These are phyloP conservation scores for Saccharomycopsis crataegensis DNA, from an alignment of 1,139 yeast genomes.

Conservation along the genomic window DNA sequence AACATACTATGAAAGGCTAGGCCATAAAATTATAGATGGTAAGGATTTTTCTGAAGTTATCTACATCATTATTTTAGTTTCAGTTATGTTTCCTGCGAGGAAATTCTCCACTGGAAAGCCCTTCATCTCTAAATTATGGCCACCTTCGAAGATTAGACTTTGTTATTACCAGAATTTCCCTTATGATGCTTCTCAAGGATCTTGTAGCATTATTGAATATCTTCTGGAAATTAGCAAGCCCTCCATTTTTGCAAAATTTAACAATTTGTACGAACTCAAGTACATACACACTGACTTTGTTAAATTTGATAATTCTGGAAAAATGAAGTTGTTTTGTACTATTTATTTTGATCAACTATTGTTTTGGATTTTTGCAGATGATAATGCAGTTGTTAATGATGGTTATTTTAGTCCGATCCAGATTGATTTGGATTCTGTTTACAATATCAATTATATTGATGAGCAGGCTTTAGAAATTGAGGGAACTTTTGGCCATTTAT, in stretches of 20 bases:
- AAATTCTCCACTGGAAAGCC: slow-evolving; percentile 9
- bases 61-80: slow-evolving; percentile 1
- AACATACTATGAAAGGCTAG: neutral
- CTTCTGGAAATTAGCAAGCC: neutral
- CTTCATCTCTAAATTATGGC: slow-evolving; percentile 7
- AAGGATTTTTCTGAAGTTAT: neutral
- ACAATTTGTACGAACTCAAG: neutral
- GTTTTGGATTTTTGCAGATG: neutral
- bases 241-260: neutral
- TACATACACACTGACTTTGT: neutral
- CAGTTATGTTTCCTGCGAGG: slow-evolving; percentile 3
- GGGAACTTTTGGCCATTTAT: neutral
- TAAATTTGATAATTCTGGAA: neutral
- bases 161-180: slow-evolving; percentile 4
- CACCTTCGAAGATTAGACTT: neutral
- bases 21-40: neutral
- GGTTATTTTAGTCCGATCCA: neutral
- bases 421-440: neutral
- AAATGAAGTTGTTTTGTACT: neutral
- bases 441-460: slow-evolving; percentile 1
- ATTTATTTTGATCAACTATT: neutral
- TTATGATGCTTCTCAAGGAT: neutral
- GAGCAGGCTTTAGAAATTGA: neutral
- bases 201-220: neutral
- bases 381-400: neutral